Evolutionary conservation across 768 basidiomycete species (phyloP).

Genomic region (Psilocybe sp.): DNA sequence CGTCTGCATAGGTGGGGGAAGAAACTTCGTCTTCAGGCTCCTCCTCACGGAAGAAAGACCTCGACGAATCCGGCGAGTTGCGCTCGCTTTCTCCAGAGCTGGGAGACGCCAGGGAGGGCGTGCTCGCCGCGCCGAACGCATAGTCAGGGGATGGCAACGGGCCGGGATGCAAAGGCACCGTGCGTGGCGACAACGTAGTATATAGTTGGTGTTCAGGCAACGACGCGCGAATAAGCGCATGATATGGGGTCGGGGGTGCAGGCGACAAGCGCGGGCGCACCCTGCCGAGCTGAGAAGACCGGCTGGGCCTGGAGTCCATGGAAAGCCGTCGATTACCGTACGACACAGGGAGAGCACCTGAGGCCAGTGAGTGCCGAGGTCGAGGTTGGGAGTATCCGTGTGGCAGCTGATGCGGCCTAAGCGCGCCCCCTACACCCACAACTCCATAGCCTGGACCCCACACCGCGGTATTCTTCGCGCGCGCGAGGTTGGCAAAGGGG

Average conservation of each 20-base stretch:
- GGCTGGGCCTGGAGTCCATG: conserved; percentile 37
- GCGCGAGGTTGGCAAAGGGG: conserved; percentile 47
- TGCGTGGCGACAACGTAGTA: conserved; percentile 41
- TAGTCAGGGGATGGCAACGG: conserved; percentile 62
- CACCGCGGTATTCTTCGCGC: conserved; percentile 49
- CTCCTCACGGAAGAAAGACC: conserved; percentile 45
- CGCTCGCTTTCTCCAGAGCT: conserved; percentile 49
- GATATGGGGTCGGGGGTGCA: conserved; percentile 40
- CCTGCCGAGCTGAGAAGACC: conserved; percentile 29
- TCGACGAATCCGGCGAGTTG: conserved; percentile 51
- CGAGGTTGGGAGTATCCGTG: conserved; percentile 23
- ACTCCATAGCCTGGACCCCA: conserved; percentile 36
- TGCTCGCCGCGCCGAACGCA: conserved; percentile 60
- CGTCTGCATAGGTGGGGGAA: conserved; percentile 41
- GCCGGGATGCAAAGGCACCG: conserved; percentile 44
- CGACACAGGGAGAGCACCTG: conserved; percentile 25
- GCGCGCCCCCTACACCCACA: conserved; percentile 19
- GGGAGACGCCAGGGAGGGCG: conserved; percentile 47
- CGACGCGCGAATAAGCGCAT: conserved; percentile 38
- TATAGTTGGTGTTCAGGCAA: conserved; percentile 51
- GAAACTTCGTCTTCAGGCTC: conserved; percentile 56
- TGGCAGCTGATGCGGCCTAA: conserved; percentile 26
- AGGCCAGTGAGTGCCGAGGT: conserved; percentile 16
- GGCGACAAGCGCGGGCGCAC: conserved; percentile 36
- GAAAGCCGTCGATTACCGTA: conserved; percentile 40